Evolutionary conservation across 257 asterid genomes (phyloP).

Genomic region (Coffea canephora): DNA sequence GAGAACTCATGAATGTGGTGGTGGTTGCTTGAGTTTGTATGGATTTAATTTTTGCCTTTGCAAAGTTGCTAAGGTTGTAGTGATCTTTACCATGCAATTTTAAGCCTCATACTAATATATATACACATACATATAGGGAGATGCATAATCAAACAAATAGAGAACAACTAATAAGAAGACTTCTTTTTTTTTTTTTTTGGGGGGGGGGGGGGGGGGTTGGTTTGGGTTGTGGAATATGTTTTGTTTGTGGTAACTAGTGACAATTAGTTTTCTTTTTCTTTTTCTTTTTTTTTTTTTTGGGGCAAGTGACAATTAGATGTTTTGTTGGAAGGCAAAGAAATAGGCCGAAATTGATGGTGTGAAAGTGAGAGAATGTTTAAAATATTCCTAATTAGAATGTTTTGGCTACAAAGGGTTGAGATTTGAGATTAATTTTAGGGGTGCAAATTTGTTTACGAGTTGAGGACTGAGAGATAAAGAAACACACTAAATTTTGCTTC

Average conservation of each 20-base stretch:
- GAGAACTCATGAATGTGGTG: slow-evolving; percentile 29
- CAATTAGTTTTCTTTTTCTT: background rate
- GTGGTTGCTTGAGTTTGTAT: background rate
- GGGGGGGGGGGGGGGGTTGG: background rate
- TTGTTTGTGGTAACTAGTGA: background rate
- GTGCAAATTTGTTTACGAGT: background rate
- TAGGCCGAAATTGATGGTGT: slow-evolving; percentile 22
- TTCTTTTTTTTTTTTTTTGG: too few species aligned
- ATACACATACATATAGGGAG: too few species aligned
- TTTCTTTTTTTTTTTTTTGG: background rate
- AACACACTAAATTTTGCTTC: background rate
- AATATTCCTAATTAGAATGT: background rate
- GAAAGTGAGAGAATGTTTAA: background rate
- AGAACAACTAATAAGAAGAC: too few species aligned
- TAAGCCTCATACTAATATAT: too few species aligned
- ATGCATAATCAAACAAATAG: background rate
- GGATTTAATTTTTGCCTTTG: background rate
- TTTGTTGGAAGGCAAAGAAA: slow-evolving; percentile 7
- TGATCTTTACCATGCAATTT: background rate
- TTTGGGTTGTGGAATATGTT: background rate
- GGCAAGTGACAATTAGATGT: background rate
- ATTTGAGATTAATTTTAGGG: background rate
- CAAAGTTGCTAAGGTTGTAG: background rate
- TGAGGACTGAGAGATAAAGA: background rate
- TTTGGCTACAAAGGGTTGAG: background rate